Percentiles rank a stretch among this genome's conserved stretches.
Conservation (phyloP, 768 basidiomycete genomes). For the Atractiella rhizophila region DNA sequence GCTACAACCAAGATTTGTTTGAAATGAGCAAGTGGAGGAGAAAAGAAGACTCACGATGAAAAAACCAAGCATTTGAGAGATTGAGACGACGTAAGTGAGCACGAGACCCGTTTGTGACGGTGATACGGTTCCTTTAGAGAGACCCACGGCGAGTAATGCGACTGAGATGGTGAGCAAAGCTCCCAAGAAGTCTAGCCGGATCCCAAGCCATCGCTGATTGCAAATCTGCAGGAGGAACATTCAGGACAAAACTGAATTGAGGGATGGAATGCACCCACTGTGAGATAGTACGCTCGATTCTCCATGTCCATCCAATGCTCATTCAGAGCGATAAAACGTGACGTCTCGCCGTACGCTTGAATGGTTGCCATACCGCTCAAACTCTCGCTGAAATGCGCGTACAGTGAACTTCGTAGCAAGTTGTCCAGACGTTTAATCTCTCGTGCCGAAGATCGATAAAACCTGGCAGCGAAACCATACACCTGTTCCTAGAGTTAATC, state of each 20-base stretch:
- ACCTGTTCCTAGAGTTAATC: too few species aligned
- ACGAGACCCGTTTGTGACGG: slow-evolving; percentile 57
- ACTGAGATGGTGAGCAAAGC: slow-evolving; percentile 44
- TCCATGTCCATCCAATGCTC: slow-evolving; percentile 52
- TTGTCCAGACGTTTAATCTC: slow-evolving; percentile 69
- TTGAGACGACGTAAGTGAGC: slow-evolving; percentile 41
- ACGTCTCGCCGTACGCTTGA: slow-evolving; percentile 56
- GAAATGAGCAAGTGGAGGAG: background rate
- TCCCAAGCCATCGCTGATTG: slow-evolving; percentile 44
- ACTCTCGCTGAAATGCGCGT: slow-evolving; percentile 79
- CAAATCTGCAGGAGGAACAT: slow-evolving; percentile 1
- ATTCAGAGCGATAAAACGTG: slow-evolving; percentile 50
- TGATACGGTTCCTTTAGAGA: slow-evolving; percentile 45
- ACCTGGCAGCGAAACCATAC: too few species aligned
- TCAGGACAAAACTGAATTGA: background rate
- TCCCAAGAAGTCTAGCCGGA: slow-evolving; percentile 71
- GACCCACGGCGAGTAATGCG: slow-evolving; percentile 48
- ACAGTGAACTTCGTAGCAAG: slow-evolving; percentile 58
- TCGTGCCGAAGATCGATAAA: slow-evolving; percentile 63
- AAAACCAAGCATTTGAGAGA: slow-evolving; percentile 18
- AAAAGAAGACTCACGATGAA: background rate
- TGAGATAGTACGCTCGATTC: slow-evolving; percentile 72
- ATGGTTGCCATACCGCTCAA: slow-evolving; percentile 43
- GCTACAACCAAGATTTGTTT: too few species aligned
- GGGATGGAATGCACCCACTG: slow-evolving; percentile 25